Evolutionary conservation across 169 alveolate species (phyloP).

Genomic region (Neospora caninum): DNA sequence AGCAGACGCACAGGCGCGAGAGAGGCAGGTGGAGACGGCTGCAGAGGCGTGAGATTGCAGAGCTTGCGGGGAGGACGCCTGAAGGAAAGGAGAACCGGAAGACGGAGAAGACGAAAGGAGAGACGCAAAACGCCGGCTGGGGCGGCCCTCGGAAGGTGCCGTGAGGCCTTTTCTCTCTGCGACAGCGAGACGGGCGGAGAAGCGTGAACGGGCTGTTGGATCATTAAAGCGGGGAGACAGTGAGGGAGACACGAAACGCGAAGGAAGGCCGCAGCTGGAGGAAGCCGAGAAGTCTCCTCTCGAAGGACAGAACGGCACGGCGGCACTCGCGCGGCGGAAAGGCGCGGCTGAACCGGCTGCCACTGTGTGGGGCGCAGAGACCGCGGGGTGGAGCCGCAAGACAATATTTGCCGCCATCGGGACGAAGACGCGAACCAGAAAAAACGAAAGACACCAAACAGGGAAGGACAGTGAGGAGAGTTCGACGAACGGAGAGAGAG

Average conservation of each 20-base stretch:
- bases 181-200: too few relatives aligned
- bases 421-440: background rate
- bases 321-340: background rate
- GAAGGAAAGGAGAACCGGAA: background rate
- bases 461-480: background rate
- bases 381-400: background rate
- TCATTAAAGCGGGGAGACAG: background rate
- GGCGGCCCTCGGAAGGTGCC: background rate
- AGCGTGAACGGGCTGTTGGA: too few relatives aligned
- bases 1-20: background rate
- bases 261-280: background rate
- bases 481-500: background rate
- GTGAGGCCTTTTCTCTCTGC: too few relatives aligned
- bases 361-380: background rate
- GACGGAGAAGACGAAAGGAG: background rate
- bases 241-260: background rate
- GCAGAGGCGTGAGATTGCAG: background rate
- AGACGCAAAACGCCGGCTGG: background rate
- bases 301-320: too few relatives aligned
- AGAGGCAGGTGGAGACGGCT: background rate
- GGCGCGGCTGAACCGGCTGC: background rate
- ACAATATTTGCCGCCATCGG: background rate
- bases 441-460: background rate
- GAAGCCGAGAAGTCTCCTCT: background rate
- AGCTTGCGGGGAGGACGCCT: background rate